Conservation (phyloP, 306 rosid species). For the Carpinus fangiana region DNA sequence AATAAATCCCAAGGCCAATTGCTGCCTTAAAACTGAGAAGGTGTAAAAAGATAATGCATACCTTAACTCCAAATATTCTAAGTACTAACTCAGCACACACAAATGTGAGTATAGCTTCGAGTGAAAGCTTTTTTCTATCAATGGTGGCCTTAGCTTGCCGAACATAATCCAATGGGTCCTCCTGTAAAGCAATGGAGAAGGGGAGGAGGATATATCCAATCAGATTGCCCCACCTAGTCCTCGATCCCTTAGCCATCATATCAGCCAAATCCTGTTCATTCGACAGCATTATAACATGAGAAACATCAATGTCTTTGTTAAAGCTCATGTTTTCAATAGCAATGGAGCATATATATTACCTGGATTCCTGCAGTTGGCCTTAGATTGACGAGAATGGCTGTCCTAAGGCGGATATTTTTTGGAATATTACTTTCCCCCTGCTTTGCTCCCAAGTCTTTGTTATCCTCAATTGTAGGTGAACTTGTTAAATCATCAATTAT, state of each 20-base stretch:
- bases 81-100: conserved; percentile 22
- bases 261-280: conserved; percentile 53
- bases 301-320: background rate
- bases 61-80: conserved; percentile 53
- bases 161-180: conserved; percentile 56
- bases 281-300: background rate
- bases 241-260: conserved; percentile 62
- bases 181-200: conserved; percentile 37
- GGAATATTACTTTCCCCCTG: conserved; percentile 17
- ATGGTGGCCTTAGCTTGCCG: conserved; percentile 50
- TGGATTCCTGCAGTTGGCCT: conserved; percentile 59
- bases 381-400: conserved; percentile 50
- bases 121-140: conserved; percentile 60
- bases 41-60: background rate
- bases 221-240: conserved; percentile 61
- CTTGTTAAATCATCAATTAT: no score
- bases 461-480: conserved; percentile 14
- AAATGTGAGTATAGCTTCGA: conserved; percentile 47
- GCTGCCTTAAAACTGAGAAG: background rate
- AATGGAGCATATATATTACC: conserved; percentile 34
- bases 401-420: conserved; percentile 44
- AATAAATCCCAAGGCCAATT: background rate
- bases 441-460: conserved; percentile 20
- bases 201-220: conserved; percentile 53
- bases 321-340: background rate